Percentiles rank a stretch among this genome's conserved stretches.
These are phyloP conservation scores for Oldenlandia corymbosa DNA, from an alignment of 257 asterid genomes.

Conservation along the genomic window DNA sequence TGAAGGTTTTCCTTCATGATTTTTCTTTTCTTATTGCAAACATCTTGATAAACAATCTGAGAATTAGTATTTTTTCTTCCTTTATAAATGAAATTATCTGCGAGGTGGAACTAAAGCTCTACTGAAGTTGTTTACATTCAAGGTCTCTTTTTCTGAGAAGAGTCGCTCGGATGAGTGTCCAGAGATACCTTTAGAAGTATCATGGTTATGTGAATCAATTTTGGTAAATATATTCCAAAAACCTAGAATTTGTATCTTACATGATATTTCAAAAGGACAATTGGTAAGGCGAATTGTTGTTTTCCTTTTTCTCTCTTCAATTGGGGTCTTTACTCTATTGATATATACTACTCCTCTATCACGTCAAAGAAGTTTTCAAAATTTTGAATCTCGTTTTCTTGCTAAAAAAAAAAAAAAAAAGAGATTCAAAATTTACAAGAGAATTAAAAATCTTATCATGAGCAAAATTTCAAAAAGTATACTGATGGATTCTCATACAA, in stretches of 20 bases:
- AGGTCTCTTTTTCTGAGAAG: not conserved
- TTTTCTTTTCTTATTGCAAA: not conserved
- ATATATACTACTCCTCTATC: not conserved
- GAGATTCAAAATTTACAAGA: no score
- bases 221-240: not conserved
- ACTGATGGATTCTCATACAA: no score
- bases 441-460: no score
- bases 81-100: no score
- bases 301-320: not conserved
- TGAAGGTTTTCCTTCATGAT: not conserved
- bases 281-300: not conserved
- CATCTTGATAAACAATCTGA: no score
- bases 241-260: not conserved
- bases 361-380: no score
- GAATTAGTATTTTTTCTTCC: no score
- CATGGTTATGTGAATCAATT: not conserved
- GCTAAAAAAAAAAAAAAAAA: no score
- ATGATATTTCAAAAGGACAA: conserved; percentile 2
- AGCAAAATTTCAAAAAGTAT: no score
- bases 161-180: not conserved
- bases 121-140: not conserved
- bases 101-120: no score
- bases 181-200: not conserved
- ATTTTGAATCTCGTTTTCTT: no score
- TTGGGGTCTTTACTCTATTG: not conserved